Evolutionary conservation across 352 stramenopile species (phyloP).

Genomic region (Phytophthora vignae): DNA sequence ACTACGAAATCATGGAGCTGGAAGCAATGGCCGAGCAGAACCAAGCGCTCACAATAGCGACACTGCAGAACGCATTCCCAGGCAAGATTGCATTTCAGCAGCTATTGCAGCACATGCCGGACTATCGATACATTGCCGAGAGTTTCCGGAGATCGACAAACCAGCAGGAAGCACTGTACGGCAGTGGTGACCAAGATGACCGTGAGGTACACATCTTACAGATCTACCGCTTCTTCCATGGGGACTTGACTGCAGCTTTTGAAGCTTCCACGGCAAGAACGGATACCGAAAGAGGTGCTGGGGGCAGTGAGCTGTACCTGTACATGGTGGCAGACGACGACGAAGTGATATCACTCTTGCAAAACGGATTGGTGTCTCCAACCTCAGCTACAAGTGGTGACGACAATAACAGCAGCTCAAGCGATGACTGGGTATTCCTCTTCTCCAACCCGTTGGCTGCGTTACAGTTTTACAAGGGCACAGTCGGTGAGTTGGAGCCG

Average conservation of each 20-base stretch:
- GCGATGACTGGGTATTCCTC: slow-evolving; percentile 43
- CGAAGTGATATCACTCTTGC: slow-evolving; percentile 43
- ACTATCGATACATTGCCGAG: slow-evolving; percentile 55
- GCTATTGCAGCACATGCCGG: slow-evolving; percentile 49
- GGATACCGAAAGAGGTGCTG: slow-evolving; percentile 9
- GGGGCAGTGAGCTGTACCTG: slow-evolving; percentile 50
- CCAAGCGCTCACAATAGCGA: slow-evolving; percentile 43
- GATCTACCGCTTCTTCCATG: slow-evolving; percentile 60
- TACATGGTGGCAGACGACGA: slow-evolving; percentile 50
- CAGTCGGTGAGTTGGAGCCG: slow-evolving; percentile 31
- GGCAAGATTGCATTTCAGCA: slow-evolving; percentile 55
- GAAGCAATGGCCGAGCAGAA: slow-evolving; percentile 54
- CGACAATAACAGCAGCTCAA: background rate
- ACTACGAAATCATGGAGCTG: slow-evolving; percentile 58
- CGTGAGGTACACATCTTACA: slow-evolving; percentile 43
- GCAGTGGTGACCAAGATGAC: background rate
- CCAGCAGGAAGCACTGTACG: slow-evolving; percentile 1
- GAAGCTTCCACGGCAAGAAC: slow-evolving; percentile 18
- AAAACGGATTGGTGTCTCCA: slow-evolving; percentile 39
- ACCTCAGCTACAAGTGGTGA: background rate
- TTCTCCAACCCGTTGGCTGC: slow-evolving; percentile 48
- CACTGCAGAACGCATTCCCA: slow-evolving; percentile 46
- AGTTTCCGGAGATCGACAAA: slow-evolving; percentile 37
- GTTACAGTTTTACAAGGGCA: slow-evolving; percentile 44
- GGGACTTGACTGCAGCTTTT: slow-evolving; percentile 41